Evolutionary conservation across 192 early-diverging fungal species (phyloP).

Genomic region (Obelidium mucronatum): DNA sequence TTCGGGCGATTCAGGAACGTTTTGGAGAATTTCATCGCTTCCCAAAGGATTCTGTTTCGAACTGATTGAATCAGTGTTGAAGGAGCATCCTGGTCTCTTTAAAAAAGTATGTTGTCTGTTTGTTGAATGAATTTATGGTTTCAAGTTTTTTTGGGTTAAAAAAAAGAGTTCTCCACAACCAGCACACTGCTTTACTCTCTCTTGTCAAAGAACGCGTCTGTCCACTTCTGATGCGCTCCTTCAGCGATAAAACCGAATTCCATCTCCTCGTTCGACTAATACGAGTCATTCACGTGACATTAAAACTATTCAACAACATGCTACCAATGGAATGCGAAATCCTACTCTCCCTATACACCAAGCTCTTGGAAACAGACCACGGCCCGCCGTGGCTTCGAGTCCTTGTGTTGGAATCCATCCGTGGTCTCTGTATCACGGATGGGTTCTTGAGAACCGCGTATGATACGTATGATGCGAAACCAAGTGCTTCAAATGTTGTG

Average conservation of each 20-base stretch:
- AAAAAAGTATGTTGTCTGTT: constrained; percentile 61
- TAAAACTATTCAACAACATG: constrained; percentile 77
- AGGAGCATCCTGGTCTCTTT: constrained; percentile 80
- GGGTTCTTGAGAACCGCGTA: constrained; percentile 57
- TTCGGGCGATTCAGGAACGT: constrained; percentile 70
- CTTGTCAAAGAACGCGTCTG: constrained; percentile 85
- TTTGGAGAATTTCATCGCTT: constrained; percentile 55
- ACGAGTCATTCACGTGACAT: constrained; percentile 78
- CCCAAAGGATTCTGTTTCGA: constrained; percentile 87
- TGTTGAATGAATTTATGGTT: constrained; percentile 9
- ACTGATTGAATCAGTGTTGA: constrained; percentile 88
- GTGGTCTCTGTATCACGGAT: constrained; percentile 68
- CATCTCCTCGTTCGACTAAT: constrained; percentile 81
- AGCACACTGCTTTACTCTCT: constrained; percentile 76
- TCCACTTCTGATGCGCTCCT: constrained; percentile 89
- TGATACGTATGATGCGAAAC: constrained; percentile 73
- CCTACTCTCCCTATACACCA: constrained; percentile 87
- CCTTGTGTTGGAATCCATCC: constrained; percentile 82
- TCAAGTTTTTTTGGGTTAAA: not conserved
- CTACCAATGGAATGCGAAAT: constrained; percentile 93
- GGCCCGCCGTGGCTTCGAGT: constrained; percentile 79
- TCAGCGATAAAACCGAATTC: constrained; percentile 90
- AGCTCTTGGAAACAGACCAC: constrained; percentile 81
- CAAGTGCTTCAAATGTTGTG: constrained; percentile 78
- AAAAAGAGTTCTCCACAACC: not conserved